These are phyloP conservation scores for Amesomyces nigricolor DNA, from an alignment of 2,329 filamentous ascomycete species.

Conservation along the genomic window DNA sequence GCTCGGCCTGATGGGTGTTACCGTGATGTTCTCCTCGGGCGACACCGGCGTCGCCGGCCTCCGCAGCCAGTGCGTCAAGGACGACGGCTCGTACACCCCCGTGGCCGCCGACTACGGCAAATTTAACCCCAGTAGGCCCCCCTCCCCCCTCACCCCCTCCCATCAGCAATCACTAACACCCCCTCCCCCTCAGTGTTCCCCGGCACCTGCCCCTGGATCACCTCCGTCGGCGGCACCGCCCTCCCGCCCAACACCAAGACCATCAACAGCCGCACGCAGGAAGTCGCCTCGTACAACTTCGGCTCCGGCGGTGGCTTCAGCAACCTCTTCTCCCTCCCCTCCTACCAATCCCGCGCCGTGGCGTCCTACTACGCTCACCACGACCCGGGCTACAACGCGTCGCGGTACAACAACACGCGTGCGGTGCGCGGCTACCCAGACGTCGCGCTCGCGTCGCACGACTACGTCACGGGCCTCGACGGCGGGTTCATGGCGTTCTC, in stretches of 20 bases:
- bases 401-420: constrained; percentile 2
- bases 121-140: constrained; percentile 28
- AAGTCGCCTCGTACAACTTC: constrained; percentile 24
- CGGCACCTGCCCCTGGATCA: constrained; percentile 33
- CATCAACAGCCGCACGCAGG: constrained; percentile 10
- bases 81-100: constrained; percentile 3
- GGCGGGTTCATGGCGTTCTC: constrained; percentile 40
- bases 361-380: constrained; percentile 34
- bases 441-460: constrained; percentile 11
- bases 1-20: constrained; percentile 47
- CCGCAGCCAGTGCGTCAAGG: constrained; percentile 17
- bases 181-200: constrained; percentile 33
- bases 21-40: constrained; percentile 46
- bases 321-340: constrained; percentile 40
- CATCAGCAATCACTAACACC: no score
- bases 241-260: constrained; percentile 8
- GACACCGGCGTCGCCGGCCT: constrained; percentile 37
- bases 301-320: constrained; percentile 42
- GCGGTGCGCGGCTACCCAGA: constrained; percentile 13
- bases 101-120: background rate
- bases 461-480: constrained; percentile 14
- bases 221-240: constrained; percentile 28
- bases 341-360: constrained; percentile 39
- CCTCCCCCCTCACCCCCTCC: constrained; percentile 27
- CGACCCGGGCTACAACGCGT: background rate